Evolutionary conservation across 1,284 basidiomycete species (phyloP).

Genomic region (Takashimella tepidaria): DNA sequence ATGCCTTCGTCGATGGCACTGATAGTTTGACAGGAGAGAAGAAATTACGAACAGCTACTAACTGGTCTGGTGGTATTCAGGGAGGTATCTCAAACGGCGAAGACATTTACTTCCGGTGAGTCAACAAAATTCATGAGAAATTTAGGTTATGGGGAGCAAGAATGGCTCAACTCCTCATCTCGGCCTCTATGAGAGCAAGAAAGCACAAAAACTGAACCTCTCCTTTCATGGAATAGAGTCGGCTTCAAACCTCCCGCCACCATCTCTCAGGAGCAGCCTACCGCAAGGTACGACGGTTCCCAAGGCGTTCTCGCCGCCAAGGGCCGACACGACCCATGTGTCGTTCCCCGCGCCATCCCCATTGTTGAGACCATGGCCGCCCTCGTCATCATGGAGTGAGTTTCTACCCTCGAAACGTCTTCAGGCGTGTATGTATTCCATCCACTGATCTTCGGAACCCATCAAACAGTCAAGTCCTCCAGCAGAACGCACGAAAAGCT

Average conservation of each 20-base stretch:
- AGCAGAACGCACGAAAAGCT: conserved; percentile 73
- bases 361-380: conserved; percentile 99
- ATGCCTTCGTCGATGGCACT: conserved; percentile 67
- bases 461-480: conserved; percentile 64
- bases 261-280: conserved; percentile 86
- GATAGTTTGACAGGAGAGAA: conserved; percentile 54
- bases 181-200: too few species aligned
- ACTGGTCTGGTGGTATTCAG: conserved; percentile 97
- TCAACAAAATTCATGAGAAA: neutral
- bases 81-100: conserved; percentile 98
- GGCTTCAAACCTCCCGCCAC: conserved; percentile 99
- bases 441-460: conserved; percentile 1
- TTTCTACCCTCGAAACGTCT: conserved; percentile 5
- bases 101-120: conserved; percentile 88
- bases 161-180: too few species aligned
- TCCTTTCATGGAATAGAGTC: conserved; percentile 54
- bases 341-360: conserved; percentile 92
- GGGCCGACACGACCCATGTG: conserved; percentile 95
- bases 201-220: neutral
- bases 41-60: conserved; percentile 74
- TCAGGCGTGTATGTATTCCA: neutral
- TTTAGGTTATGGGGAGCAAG: neutral
- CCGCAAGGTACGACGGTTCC: conserved; percentile 88
- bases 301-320: conserved; percentile 80
- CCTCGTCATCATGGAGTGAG: conserved; percentile 84